Evolutionary conservation across 176 grass and related monocot genomes (phyloP).

Genomic region (Carex littledalei): DNA sequence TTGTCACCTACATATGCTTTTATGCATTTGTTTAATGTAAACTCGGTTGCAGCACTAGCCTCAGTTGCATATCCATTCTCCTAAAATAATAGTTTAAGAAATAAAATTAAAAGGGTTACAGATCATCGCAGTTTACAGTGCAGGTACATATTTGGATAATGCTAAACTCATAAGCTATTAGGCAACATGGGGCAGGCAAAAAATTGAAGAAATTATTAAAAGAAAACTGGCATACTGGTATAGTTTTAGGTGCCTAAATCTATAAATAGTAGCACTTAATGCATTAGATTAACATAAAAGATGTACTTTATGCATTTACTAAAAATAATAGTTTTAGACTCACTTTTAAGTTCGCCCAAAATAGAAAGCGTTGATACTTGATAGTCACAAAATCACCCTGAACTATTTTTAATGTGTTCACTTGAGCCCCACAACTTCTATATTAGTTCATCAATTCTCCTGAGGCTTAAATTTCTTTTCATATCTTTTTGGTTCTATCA

Average conservation of each 20-base stretch:
- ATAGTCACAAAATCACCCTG: background rate
- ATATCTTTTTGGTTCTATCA: background rate
- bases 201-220: background rate
- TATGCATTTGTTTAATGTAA: constrained; percentile 25
- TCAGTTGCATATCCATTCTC: constrained; percentile 23
- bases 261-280: background rate
- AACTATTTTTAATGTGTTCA: background rate
- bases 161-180: background rate
- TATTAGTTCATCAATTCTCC: background rate
- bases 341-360: background rate
- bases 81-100: constrained; percentile 29
- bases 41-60: constrained; percentile 18
- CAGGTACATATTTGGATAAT: background rate
- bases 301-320: background rate
- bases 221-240: background rate
- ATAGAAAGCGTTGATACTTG: background rate
- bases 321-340: background rate
- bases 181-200: background rate
- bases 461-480: background rate
- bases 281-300: background rate
- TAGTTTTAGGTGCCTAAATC: background rate
- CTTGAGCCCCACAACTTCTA: background rate
- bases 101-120: background rate
- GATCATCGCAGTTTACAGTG: background rate
- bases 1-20: constrained; percentile 38